Evolutionary conservation across 192 early-diverging fungal species (phyloP).

Genomic region (Umbelopsis sp.): DNA sequence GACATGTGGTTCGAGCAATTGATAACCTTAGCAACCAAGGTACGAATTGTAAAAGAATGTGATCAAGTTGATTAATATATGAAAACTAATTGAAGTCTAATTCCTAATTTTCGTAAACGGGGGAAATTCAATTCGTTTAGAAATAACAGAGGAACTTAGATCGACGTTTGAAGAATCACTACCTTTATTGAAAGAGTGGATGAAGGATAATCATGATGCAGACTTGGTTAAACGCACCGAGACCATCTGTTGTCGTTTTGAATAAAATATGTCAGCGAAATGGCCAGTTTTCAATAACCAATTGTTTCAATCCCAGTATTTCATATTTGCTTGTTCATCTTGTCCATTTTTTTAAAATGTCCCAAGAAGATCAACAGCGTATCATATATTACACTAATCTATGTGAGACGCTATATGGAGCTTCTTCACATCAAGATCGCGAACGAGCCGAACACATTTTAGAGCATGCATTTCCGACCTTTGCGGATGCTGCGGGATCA

Average conservation of each 20-base stretch:
- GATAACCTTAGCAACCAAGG: constrained; percentile 49
- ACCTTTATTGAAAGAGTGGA: constrained; percentile 5
- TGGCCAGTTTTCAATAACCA: not conserved
- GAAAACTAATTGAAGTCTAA: not conserved
- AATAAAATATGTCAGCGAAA: constrained; percentile 8
- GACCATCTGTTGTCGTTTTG: constrained; percentile 15
- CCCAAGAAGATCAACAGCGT: constrained; percentile 27
- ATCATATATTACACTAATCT: constrained; percentile 31
- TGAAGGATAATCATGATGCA: constrained; percentile 7
- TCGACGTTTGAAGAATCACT: not conserved
- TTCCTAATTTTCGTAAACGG: not conserved
- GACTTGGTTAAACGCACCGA: constrained; percentile 9
- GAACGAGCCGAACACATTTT: constrained; percentile 70
- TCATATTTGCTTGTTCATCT: not conserved
- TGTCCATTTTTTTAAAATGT: constrained; percentile 19
- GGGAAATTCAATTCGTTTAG: not conserved
- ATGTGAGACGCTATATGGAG: constrained; percentile 69
- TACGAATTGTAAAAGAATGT: not conserved
- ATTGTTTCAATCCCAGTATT: constrained; percentile 10
- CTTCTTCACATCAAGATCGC: constrained; percentile 58
- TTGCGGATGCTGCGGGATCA: constrained; percentile 57
- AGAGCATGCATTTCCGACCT: constrained; percentile 82
- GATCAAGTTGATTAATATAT: not conserved
- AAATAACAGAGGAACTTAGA: not conserved
- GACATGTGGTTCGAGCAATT: constrained; percentile 56